phyloP scores from a whole-genome alignment of 768 basidiomycete genomes.

The Kwoniella dejecticola region DNA sequence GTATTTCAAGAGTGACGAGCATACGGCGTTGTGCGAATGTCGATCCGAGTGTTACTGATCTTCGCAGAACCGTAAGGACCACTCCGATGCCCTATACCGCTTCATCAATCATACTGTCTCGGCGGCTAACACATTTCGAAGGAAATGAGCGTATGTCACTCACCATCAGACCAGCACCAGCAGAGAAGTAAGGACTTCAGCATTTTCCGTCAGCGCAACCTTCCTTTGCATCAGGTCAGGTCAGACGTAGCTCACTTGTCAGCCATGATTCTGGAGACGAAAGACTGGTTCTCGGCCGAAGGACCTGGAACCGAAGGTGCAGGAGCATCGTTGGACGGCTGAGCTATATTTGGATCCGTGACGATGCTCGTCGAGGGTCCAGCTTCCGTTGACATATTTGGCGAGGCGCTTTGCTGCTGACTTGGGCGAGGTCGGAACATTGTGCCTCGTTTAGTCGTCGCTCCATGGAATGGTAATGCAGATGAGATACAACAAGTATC shows the following conservation, averaged over 20 bases:
- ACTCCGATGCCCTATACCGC: constrained; percentile 86
- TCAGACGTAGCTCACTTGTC: constrained; percentile 53
- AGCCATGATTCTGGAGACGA: constrained; percentile 42
- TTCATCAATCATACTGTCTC: too few species aligned
- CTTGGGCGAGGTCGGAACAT: constrained; percentile 32
- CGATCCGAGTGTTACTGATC: constrained; percentile 68
- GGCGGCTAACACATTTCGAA: too few species aligned
- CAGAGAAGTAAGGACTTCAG: constrained; percentile 90
- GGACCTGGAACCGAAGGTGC: constrained; percentile 10
- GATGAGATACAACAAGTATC: too few species aligned
- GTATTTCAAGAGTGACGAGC: constrained; percentile 93
- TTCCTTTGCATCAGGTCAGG: too few species aligned
- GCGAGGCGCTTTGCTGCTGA: background rate
- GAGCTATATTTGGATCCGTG: background rate
- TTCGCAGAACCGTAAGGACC: constrained; percentile 72
- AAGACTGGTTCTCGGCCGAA: constrained; percentile 23
- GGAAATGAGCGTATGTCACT: too few species aligned
- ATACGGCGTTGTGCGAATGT: constrained; percentile 80
- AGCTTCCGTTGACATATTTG: constrained; percentile 15
- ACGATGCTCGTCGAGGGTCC: constrained; percentile 19
- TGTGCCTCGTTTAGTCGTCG: too few species aligned
- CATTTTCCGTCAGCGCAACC: background rate
- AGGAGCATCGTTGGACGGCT: background rate
- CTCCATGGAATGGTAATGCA: too few species aligned
- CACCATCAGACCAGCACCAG: constrained; percentile 97